A percentile compares a stretch with the other conserved stretches of the same genome.
phyloP scores from a whole-genome alignment of 306 rosid genomes.

The Clitoria ternatea region DNA sequence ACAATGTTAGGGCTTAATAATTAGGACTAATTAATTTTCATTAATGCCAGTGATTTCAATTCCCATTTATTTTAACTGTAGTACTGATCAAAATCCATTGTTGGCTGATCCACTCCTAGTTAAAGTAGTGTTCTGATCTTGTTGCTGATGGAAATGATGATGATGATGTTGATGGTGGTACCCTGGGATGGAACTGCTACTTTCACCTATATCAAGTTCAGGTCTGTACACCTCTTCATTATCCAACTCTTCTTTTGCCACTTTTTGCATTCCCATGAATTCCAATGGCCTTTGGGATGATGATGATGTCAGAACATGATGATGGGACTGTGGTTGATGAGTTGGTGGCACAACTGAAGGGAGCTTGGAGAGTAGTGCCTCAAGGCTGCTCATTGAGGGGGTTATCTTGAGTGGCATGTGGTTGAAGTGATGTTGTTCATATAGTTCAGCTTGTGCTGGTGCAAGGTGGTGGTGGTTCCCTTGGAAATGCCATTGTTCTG shows the following conservation, averaged over 20 bases:
- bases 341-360: slow-evolving; percentile 59
- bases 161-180: slow-evolving; percentile 32
- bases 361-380: slow-evolving; percentile 64
- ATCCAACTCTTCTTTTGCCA: slow-evolving; percentile 58
- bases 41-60: background rate
- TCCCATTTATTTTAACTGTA: slow-evolving; percentile 10
- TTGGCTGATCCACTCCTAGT: slow-evolving; percentile 31
- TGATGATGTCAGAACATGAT: slow-evolving; percentile 19
- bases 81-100: slow-evolving; percentile 35
- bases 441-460: slow-evolving; percentile 34
- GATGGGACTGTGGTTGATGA: slow-evolving; percentile 10
- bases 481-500: slow-evolving; percentile 67
- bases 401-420: slow-evolving; percentile 45
- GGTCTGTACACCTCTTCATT: slow-evolving; percentile 55
- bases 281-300: slow-evolving; percentile 40
- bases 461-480: slow-evolving; percentile 19
- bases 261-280: slow-evolving; percentile 51
- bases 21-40: slow-evolving; percentile 13
- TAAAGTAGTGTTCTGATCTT: slow-evolving; percentile 37
- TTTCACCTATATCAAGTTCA: slow-evolving; percentile 55
- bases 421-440: slow-evolving; percentile 36
- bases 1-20: slow-evolving; percentile 22
- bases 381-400: slow-evolving; percentile 76
- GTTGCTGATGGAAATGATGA: slow-evolving; percentile 44
- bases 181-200: slow-evolving; percentile 51